Percentiles rank a stretch among this genome's conserved stretches.
Conservation (phyloP, 179 eudicot genomes). For the Beta lomatogona region DNA sequence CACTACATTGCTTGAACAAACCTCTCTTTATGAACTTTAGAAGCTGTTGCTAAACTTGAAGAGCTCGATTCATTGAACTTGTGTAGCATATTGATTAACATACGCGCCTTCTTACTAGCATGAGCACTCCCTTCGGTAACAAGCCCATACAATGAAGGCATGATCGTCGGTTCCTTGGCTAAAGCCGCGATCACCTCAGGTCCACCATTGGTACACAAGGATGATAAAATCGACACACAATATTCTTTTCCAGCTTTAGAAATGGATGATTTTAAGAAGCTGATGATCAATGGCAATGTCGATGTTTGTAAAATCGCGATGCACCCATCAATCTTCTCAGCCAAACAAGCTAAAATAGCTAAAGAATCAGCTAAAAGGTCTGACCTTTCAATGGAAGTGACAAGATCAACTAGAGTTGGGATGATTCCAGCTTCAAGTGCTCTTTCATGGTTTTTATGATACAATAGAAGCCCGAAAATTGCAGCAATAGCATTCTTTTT, state of each 20-base stretch:
- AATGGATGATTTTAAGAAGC: slow-evolving; percentile 37
- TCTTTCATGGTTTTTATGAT: slow-evolving; percentile 50
- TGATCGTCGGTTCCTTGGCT: slow-evolving; percentile 48
- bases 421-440: slow-evolving; percentile 54
- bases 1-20: slow-evolving; percentile 37
- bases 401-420: slow-evolving; percentile 40
- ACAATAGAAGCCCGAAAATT: slow-evolving; percentile 52
- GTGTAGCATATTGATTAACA: slow-evolving; percentile 57
- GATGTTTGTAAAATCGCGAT: slow-evolving; percentile 41
- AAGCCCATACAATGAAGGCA: slow-evolving; percentile 54
- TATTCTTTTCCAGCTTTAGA: slow-evolving; percentile 60
- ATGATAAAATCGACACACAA: slow-evolving; percentile 59
- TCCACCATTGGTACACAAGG: slow-evolving; percentile 54
- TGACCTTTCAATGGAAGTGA: slow-evolving; percentile 43
- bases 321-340: slow-evolving; percentile 60
- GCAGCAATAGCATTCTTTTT: slow-evolving; percentile 83
- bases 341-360: slow-evolving; percentile 59
- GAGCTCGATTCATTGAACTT: slow-evolving; percentile 59
- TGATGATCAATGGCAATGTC: slow-evolving; percentile 33
- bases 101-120: slow-evolving; percentile 64
- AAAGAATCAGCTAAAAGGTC: slow-evolving; percentile 61
- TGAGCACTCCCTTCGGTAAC: slow-evolving; percentile 56
- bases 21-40: slow-evolving; percentile 40
- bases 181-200: slow-evolving; percentile 40
- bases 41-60: slow-evolving; percentile 31